These are phyloP conservation scores for Venturia pyrina DNA, from an alignment of 2,329 filamentous ascomycete species.

Conservation along the genomic window DNA sequence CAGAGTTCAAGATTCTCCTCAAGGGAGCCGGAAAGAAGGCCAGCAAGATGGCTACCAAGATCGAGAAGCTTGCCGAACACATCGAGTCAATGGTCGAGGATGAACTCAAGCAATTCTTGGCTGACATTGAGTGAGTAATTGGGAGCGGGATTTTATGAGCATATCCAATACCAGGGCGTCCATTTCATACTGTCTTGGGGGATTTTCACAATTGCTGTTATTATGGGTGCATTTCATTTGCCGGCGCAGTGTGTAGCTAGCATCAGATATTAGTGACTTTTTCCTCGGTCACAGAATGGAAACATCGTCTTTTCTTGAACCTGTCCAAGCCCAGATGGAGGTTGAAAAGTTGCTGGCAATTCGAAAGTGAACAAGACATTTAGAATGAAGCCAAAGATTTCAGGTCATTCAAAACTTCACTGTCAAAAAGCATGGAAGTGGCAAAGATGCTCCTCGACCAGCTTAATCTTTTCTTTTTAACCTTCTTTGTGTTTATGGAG, in stretches of 20 bases:
- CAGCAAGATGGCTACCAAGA: slow-evolving; percentile 35
- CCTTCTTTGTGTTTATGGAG: too few relatives aligned
- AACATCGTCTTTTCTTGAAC: neutral
- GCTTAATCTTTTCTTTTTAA: neutral
- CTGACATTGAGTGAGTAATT: slow-evolving; percentile 31
- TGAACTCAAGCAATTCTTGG: slow-evolving; percentile 43
- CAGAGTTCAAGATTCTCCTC: slow-evolving; percentile 27
- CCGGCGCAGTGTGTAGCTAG: neutral
- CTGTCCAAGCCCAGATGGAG: neutral
- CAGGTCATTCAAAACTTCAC: too few relatives aligned
- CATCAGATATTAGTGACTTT: neutral
- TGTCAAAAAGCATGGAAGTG: neutral
- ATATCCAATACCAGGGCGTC: neutral
- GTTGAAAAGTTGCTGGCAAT: too few relatives aligned
- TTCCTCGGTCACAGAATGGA: neutral
- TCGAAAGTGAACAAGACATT: too few relatives aligned
- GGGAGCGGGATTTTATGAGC: neutral
- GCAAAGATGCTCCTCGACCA: neutral
- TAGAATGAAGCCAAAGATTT: too few relatives aligned
- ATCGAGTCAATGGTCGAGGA: slow-evolving; percentile 39
- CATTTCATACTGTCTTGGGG: neutral
- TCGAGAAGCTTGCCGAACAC: slow-evolving; percentile 35
- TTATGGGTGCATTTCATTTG: neutral
- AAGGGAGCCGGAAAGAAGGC: slow-evolving; percentile 28
- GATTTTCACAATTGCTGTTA: neutral